Percentiles rank a stretch among this genome's conserved stretches.
These are phyloP conservation scores for Trichophyton verrucosum DNA, from an alignment of 2,329 filamentous ascomycete species.

Conservation along the genomic window DNA sequence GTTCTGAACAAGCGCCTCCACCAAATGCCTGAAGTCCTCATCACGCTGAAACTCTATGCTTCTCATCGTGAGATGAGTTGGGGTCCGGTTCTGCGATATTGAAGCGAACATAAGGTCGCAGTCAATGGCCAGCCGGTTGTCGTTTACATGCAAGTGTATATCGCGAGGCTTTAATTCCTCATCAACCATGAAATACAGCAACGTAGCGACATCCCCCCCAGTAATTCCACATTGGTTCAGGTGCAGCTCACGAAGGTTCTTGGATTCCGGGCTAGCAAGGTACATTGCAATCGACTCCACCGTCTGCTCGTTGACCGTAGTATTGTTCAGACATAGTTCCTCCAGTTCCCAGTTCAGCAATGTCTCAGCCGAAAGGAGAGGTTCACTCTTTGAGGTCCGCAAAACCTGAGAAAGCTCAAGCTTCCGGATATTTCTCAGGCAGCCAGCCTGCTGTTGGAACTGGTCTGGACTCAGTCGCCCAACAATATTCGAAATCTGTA, in stretches of 20 bases:
- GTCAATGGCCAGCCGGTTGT: slow-evolving; percentile 40
- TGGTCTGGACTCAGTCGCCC: slow-evolving; percentile 51
- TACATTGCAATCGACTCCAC: slow-evolving; percentile 55
- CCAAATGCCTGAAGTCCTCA: slow-evolving; percentile 49
- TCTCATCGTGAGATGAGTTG: slow-evolving; percentile 52
- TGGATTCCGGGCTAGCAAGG: slow-evolving; percentile 48
- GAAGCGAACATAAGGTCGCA: slow-evolving; percentile 33
- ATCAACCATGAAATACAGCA: slow-evolving; percentile 51
- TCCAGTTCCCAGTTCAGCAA: slow-evolving; percentile 55
- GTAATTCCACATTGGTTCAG: slow-evolving; percentile 56
- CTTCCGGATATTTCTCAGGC: slow-evolving; percentile 54
- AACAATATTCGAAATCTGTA: slow-evolving; percentile 56
- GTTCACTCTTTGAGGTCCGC: slow-evolving; percentile 49
- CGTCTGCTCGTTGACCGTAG: slow-evolving; percentile 48
- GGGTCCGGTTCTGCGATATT: slow-evolving; percentile 42
- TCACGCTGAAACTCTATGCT: slow-evolving; percentile 59
- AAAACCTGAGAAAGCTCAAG: slow-evolving; percentile 54
- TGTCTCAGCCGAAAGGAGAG: slow-evolving; percentile 54
- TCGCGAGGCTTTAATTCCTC: slow-evolving; percentile 40
- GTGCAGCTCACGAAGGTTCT: slow-evolving; percentile 47
- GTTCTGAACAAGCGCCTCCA: slow-evolving; percentile 51
- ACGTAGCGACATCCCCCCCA: slow-evolving; percentile 50
- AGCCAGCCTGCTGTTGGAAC: slow-evolving; percentile 55
- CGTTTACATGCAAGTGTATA: slow-evolving; percentile 54
- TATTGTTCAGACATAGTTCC: slow-evolving; percentile 53